Evolutionary conservation across 31 red algal species (phyloP), one percentile per base, ranked within the genome.

Genomic region (Odonthalia washingtoniensis): DNA sequence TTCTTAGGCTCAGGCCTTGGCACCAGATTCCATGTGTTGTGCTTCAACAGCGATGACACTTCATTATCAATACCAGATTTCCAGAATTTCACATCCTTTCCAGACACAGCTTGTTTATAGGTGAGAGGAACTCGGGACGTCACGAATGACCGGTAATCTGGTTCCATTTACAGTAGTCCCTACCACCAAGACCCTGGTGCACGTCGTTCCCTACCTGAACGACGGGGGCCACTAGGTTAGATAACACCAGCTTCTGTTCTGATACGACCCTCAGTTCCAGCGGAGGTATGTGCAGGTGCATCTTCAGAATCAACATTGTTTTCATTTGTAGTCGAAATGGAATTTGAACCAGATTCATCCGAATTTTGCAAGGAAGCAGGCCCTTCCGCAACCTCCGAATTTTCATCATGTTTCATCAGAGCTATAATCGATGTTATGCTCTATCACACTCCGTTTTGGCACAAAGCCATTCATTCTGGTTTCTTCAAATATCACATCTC

Each of bases 41-140:
- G n/a, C n/a, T n/a, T n/a, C n/a, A n/a, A n/a, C n/a, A n/a, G n/a
- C n/a, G 74, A 77, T 32, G 2, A 32, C 5, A 77, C 57, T 77
- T 77, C 74, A 53, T 46, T 77, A 32, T 81, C 52, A 46, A 81
- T 81, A 14, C 28, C 28, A 38, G 4, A 4, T 65, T 65, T 81
- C 77, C 77, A 81, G 64, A 35, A 36, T 1, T 65, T 65, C 26
- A 17, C 37, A 32, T 81, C 5, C 9, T 5, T 3, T 34, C 53
- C 33, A 1, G 30, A 65, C 3, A 65, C 24, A 28, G 77, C 77
- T 65, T 81, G 28, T 9, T 81, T 61, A 14, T 36, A 28, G 4
- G 77, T 37, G 16, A 37, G 60, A 3, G 77, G 77, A 57, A 57
- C 49, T 21, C 21, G 9, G 21, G 9, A 9, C 21, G 49, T 21